phyloP scores from a whole-genome alignment of 139 green algal genomes.

The Chlamydomonas schloesseri region DNA sequence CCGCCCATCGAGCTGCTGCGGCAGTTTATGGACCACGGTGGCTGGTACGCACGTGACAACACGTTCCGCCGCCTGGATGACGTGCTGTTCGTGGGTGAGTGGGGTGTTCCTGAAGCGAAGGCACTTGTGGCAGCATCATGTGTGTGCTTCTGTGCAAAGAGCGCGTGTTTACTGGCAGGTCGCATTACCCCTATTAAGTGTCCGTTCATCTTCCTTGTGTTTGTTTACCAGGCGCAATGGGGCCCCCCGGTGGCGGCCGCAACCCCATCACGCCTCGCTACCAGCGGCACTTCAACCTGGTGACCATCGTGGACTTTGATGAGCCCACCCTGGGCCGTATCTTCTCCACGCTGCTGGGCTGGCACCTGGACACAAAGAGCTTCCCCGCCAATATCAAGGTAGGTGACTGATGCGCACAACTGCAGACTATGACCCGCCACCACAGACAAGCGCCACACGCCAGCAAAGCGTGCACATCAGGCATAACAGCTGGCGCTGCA shows the following conservation, averaged over 20 bases:
- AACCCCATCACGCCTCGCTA: constrained; percentile 66
- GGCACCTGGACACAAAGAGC: constrained; percentile 61
- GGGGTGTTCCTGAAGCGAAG: too few relatives aligned
- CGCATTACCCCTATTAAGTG: too few relatives aligned
- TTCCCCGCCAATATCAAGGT: constrained; percentile 61
- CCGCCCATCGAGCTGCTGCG: constrained; percentile 77
- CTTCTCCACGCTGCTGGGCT: constrained; percentile 78
- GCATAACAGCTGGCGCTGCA: too few relatives aligned
- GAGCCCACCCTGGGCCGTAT: constrained; percentile 72
- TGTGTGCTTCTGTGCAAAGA: too few relatives aligned
- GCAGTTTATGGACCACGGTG: constrained; percentile 83
- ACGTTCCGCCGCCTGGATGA: constrained; percentile 74
- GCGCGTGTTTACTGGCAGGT: too few relatives aligned
- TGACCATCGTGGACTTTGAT: constrained; percentile 67
- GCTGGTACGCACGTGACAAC: constrained; percentile 74
- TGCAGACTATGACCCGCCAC: too few relatives aligned
- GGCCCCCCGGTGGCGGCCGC: constrained; percentile 74
- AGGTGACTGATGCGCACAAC: too few relatives aligned
- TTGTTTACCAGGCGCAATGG: constrained; percentile 79
- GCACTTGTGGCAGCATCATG: too few relatives aligned
- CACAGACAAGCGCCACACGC: too few relatives aligned
- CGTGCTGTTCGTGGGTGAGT: constrained; percentile 71
- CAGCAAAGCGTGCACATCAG: too few relatives aligned
- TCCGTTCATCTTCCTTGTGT: too few relatives aligned
- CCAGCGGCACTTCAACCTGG: constrained; percentile 76